These are phyloP conservation scores for Yamadazyma spencermartinsiae DNA, from an alignment of 1,139 yeast species.

Conservation along the genomic window DNA sequence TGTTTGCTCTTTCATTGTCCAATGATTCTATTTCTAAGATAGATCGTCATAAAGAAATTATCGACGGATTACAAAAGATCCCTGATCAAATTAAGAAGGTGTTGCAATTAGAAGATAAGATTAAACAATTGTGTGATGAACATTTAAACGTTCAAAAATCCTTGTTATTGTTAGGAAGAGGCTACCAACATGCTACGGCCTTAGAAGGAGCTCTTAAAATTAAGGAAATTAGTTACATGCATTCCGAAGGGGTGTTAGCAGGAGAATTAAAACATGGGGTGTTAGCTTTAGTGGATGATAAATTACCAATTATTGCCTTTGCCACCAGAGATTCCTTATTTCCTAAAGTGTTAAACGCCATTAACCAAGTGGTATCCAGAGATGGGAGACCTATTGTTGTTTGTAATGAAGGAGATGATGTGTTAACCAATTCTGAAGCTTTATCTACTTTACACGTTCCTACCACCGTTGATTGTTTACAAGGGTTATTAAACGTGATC, in stretches of 20 bases:
- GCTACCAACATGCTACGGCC: constrained; percentile 96
- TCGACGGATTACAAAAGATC: constrained; percentile 79
- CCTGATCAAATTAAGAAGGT: constrained; percentile 85
- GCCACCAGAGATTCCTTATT: constrained; percentile 97
- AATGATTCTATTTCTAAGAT: constrained; percentile 83
- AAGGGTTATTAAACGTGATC: constrained; percentile 91
- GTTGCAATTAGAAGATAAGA: constrained; percentile 67
- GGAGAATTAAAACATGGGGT: constrained; percentile 99
- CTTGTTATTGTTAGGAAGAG: constrained; percentile 90
- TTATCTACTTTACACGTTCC: constrained; percentile 86
- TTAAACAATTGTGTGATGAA: constrained; percentile 72
- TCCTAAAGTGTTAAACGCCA: constrained; percentile 94
- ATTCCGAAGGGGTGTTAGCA: constrained; percentile 98
- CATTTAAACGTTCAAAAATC: constrained; percentile 81
- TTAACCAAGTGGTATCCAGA: constrained; percentile 96
- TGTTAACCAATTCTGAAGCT: constrained; percentile 53
- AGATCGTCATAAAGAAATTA: constrained; percentile 80
- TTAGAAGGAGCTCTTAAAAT: constrained; percentile 98
- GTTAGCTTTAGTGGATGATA: constrained; percentile 91
- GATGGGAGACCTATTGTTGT: constrained; percentile 95
- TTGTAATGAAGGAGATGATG: constrained; percentile 84
- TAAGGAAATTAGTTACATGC: constrained; percentile 98
- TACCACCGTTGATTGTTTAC: constrained; percentile 93
- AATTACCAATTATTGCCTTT: constrained; percentile 90
- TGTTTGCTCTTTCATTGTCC: constrained; percentile 92